Base-by-base conservation (phyloP, 2,329 filamentous ascomycete species). In the Diaporthe ampelina region DNA sequence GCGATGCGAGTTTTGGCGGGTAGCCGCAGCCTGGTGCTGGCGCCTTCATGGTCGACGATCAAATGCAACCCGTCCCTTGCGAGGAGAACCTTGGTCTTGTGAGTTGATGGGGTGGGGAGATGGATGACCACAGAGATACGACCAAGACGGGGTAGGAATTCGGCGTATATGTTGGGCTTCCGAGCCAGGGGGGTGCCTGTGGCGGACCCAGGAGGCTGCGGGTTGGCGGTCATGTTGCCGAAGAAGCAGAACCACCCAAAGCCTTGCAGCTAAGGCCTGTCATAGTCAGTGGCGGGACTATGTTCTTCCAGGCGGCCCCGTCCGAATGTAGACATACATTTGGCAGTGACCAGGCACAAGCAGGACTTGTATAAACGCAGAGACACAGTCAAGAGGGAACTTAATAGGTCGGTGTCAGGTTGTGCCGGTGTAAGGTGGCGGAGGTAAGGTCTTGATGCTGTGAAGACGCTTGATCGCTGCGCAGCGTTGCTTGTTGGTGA, bases 141-240 rank as follows among this genome's bases (percentile, higher is more conserved):
- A 56, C 88, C 86, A 77, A 94, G 91, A 75, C 93, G 92, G 37
- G 88, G 84, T 3, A 93, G 86, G 1, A 93, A 85, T 82, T 94
- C 92, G 7, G 91, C 91, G 79, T 93, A 93, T 29, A 93, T 85
- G 2, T 54, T 63, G 57, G 57, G 57, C 37, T 61, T 35, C n/a
- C 37, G n/a, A 4, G 52, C 26, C 17, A 21, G 29, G 4, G n/a
- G 24, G 15, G 17, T 17, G 19, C 13, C n/a, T 50, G 32, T 24
- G 52, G 48, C 48, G 9, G 48, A 50, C n/a, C n/a, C n/a, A 40
- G 65, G 50, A 13, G 29, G 29, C 56, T 58, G 29, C 7, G 56
- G 19, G 32, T 63, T 35, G 52, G 57, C 70, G 6, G 57, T 57
- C 70, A 72, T 72, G 45, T 4, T 24, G 45, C 29, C 19, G 29